phyloP scores from a whole-genome alignment of 352 stramenopile species.

The Pythium apleroticum region DNA sequence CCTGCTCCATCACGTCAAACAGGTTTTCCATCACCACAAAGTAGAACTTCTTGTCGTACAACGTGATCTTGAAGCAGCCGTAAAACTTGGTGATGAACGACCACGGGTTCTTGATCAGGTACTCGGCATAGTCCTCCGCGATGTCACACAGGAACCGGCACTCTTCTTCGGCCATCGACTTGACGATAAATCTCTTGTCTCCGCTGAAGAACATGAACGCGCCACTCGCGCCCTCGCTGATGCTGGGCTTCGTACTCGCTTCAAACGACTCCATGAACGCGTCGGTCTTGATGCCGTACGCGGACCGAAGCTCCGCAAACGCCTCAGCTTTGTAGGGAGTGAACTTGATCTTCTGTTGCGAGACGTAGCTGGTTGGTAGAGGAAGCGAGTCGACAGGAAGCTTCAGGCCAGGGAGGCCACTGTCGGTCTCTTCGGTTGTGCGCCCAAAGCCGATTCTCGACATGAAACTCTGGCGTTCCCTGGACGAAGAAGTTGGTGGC shows the following conservation, averaged over 20 bases:
- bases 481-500: background rate
- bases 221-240: constrained; percentile 87
- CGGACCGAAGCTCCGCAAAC: constrained; percentile 76
- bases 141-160: constrained; percentile 83
- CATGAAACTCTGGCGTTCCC: constrained; percentile 23
- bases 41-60: constrained; percentile 90
- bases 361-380: constrained; percentile 19
- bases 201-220: constrained; percentile 93
- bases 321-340: constrained; percentile 69
- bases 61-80: constrained; percentile 87
- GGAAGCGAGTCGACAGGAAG: constrained; percentile 5
- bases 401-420: constrained; percentile 12
- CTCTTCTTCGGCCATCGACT: constrained; percentile 86
- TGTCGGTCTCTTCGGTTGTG: constrained; percentile 15
- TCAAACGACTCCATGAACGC: constrained; percentile 80
- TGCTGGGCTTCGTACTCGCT: constrained; percentile 84
- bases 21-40: constrained; percentile 94
- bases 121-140: constrained; percentile 82
- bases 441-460: constrained; percentile 26
- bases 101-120: constrained; percentile 68
- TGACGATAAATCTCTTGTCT: constrained; percentile 91
- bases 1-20: constrained; percentile 71
- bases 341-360: constrained; percentile 56
- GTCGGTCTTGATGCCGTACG: constrained; percentile 56
- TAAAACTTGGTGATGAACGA: constrained; percentile 90